Conservation (phyloP, 345 rosid genomes). For the Psidium guajava region DNA sequence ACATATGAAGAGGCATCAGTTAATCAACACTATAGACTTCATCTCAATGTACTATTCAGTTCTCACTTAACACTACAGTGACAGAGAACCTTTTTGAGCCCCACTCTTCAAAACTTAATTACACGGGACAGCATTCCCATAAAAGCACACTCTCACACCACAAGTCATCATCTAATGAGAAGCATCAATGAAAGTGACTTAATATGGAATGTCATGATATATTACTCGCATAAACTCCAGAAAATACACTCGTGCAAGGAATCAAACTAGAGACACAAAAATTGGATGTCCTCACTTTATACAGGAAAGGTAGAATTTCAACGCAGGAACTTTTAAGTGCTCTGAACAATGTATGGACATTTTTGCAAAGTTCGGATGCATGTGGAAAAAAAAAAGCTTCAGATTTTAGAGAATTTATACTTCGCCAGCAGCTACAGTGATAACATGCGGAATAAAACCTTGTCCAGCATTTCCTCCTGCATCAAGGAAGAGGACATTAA, state of each 20-base stretch:
- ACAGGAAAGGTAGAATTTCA: background rate
- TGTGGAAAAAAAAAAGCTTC: background rate
- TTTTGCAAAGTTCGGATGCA: background rate
- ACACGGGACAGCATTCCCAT: background rate
- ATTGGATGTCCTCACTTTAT: background rate
- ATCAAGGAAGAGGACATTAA: slow-evolving; percentile 1
- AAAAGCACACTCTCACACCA: background rate
- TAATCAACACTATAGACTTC: background rate
- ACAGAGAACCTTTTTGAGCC: background rate
- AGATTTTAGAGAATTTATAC: slow-evolving; percentile 22
- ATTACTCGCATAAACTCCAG: background rate
- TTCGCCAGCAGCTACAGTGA: slow-evolving; percentile 71
- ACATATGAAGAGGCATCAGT: background rate
- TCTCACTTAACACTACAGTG: background rate
- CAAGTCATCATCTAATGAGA: background rate
- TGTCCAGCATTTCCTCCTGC: slow-evolving; percentile 58
- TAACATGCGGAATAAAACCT: slow-evolving; percentile 69
- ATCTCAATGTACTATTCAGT: background rate
- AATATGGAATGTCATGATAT: background rate
- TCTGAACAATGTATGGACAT: background rate
- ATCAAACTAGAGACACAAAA: background rate
- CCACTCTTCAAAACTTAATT: background rate
- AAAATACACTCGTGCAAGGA: background rate
- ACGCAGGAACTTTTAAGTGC: background rate
- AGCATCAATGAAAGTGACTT: background rate